These are phyloP conservation scores for Ceratocystis cubensis DNA, from an alignment of 2,329 filamentous ascomycete genomes.

Conservation along the genomic window DNA sequence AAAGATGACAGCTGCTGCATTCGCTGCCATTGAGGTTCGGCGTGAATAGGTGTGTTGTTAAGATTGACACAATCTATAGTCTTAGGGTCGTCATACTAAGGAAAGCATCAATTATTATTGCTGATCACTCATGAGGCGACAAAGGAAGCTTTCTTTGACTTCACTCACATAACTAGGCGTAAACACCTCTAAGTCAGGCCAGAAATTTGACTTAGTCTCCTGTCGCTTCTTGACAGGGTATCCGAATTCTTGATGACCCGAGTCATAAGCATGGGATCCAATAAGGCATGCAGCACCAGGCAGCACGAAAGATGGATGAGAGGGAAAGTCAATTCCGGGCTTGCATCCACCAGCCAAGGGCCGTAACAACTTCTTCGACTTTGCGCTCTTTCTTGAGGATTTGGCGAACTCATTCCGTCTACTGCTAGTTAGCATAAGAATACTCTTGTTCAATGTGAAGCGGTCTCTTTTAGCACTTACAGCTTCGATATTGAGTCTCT, in stretches of 20 bases:
- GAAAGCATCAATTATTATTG: neutral
- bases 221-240: neutral
- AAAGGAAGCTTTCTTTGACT: neutral
- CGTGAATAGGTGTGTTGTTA: neutral
- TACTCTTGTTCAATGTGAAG: neutral
- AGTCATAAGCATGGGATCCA: neutral
- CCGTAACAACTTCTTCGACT: neutral
- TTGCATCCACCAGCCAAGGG: neutral
- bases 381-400: too few species aligned
- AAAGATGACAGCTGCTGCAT: neutral
- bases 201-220: neutral
- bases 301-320: neutral
- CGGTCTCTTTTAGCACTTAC: neutral
- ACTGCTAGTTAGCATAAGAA: neutral
- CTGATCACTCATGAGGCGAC: neutral
- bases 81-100: neutral
- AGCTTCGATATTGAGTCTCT: neutral
- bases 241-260: neutral
- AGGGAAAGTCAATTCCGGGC: neutral
- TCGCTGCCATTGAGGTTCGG: neutral
- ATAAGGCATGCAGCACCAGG: neutral
- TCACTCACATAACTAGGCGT: neutral
- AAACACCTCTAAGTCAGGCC: neutral
- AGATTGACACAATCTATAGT: neutral
- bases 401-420: neutral